Base-by-base conservation (phyloP, 2,329 filamentous ascomycete genomes). In the Arachnomyces sp. region DNA sequence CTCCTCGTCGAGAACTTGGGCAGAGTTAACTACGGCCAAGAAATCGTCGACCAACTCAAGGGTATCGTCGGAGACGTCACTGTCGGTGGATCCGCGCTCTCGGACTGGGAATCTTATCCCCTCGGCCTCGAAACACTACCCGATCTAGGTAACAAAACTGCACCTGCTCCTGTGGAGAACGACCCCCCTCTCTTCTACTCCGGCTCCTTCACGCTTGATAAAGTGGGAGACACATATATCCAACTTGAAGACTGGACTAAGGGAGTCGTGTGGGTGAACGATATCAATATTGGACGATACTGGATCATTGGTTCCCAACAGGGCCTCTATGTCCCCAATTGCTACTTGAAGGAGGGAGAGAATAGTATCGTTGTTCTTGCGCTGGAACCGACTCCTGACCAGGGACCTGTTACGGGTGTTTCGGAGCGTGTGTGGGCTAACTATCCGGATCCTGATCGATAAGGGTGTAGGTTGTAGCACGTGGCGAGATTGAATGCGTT, bases 1-100 rank as follows among this genome's bases (percentile, higher is more conserved):
- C 58, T 73, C 0, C 50, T 73, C 3, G 63, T 72, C 1, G 71
- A 74, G 51, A 74, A 73, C 36, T 58, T 74, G n/a, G 71, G 70
- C 1, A 61, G 71, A 2, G 66, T 72, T 1, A 65, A 73, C 44
- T 71, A 68, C 43, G 61, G 60, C 35, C 61, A 63, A 2, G 50
- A 55, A 4, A 56, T 71, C 7, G 54, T 55, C 4, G 68, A 74
- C 28, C 71, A 64, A 16, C 56, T 54, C 15, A 73, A 73, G 45
- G 71, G 71, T 1, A 64, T 74, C 12, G 38, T 54, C 3, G 59
- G 59, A 7, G 48, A 70, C 36, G 66, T 73, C 1, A 66, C 57
- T 0, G 43, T 73, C 2, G 65, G 61, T 2, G 50, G 41, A 0
- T 47, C 39, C 0, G 46, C 55, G 0, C 37, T 72, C 1, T 39